Conservation (phyloP, 495 filamentous ascomycete genomes). For the Annulohypoxylon moriforme region DNA sequence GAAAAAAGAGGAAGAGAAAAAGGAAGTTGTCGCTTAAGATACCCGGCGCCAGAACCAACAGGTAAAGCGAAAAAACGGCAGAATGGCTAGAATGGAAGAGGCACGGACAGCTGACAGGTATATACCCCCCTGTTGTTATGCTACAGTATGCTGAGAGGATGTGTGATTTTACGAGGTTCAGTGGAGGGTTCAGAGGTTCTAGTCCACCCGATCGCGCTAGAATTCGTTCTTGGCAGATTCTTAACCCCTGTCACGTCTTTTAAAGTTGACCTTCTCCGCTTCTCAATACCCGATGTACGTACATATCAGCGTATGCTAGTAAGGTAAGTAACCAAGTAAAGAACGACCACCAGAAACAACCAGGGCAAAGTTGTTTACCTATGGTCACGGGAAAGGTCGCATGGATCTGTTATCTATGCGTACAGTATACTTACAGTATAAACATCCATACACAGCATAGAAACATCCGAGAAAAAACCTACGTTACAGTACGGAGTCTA, state of each 20-base stretch:
- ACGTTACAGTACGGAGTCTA: background rate
- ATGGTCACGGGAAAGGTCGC: background rate
- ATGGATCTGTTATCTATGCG: background rate
- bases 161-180: slow-evolving; percentile 23
- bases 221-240: slow-evolving; percentile 39
- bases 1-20: background rate
- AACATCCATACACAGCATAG: background rate
- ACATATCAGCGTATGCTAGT: no score
- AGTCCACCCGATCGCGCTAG: slow-evolving; percentile 33
- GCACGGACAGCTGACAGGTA: slow-evolving; percentile 3
- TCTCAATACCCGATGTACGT: background rate
- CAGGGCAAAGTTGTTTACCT: background rate
- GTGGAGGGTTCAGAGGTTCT: slow-evolving; percentile 5
- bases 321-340: background rate
- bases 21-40: slow-evolving; percentile 10
- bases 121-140: slow-evolving; percentile 17
- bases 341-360: background rate
- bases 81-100: slow-evolving; percentile 11
- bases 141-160: background rate
- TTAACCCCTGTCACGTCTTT: slow-evolving; percentile 25
- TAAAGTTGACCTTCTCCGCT: slow-evolving; percentile 22
- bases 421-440: background rate
- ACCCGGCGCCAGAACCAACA: slow-evolving; percentile 7
- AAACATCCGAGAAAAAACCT: background rate
- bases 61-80: background rate